Base-by-base conservation (phyloP, 2,329 filamentous ascomycete genomes). In the Botrytis fragariae region DNA sequence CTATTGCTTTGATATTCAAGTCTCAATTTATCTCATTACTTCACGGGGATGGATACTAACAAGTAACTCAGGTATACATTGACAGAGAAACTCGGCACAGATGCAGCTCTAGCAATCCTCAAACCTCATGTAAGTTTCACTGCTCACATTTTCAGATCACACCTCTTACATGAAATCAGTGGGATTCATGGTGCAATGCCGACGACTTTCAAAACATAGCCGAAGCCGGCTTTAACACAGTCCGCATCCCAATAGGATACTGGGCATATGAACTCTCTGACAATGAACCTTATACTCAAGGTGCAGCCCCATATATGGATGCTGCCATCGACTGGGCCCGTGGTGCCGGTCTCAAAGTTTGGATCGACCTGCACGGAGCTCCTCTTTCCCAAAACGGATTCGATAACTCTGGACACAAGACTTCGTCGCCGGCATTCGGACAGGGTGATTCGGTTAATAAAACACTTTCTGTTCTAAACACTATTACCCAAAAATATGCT, bases 301-400 rank as follows among this genome's bases (percentile, higher is more conserved):
- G 87, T 7, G 85, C 86, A 25, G 85, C 85, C 9, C 79, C 77
- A 39, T 90, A 89, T 76, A 81, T 90, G 22, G 87, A 89, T 73
- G 82, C 83, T 37, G 88, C 87, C 25, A 85, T 90, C 69, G 85
- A 86, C 64, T 90, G 88, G 87, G 86, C 88, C 7, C 79, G 86
- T 60, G 82, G 82, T 51, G 81, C 85, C 0, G 85, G 85, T 1
- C 78, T 89, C 54, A 87, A 88, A 79, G 83, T 90, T n/a, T 82
- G 89, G 77, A 86, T 90, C 64, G 88, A 90, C 76, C 82, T 89
- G 10, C 88, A 90, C 78, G 87, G 86, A 48, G 86, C 85, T 4
- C 87, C 86, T 22, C 85, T 85, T 59, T 86, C 84, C 3, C 88
- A 90, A 77, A 90, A 90, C 75, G 88, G 89, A 16, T 90, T 87